Evolutionary conservation across 2,329 filamentous ascomycete genomes (phyloP), one percentile per base, ranked within the genome.

Genomic region (Akanthomyces dipterigenus): DNA sequence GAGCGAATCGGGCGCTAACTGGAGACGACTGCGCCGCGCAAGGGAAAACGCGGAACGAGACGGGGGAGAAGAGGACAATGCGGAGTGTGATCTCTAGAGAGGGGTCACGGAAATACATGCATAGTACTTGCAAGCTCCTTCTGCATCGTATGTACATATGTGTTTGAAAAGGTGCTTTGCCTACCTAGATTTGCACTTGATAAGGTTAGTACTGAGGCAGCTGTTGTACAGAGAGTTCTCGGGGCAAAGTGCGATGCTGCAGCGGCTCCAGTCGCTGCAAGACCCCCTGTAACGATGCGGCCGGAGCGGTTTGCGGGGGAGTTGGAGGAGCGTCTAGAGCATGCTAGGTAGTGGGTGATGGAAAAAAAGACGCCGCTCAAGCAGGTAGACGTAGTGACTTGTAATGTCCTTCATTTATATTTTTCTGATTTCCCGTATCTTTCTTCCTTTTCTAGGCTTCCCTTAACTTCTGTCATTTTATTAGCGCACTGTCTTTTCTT

Each of bases 1-100:
- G 56, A 60, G 56, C 48, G 56, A 60, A 51, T 60, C 56, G 56
- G 56, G 40, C 46, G 56, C 56, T 60, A 60, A 38, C 24, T 45
- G 48, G 36, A 36, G 43, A 43, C 22, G 12, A 55, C 34, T 48
- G 38, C 36, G 46, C 24, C 26, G 28, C 22, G 56, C 46, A 45
- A 53, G 56, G 56, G 56, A 26, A 36, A 50, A 50, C 9, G 51
- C 56, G 56, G 56, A 60, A 60, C 56, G 26, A 51, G 34, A 51
- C 14, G 55, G 54, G 20, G 24, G 5, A 45, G 11, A 42, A 45
- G 45, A n/a, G 55, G 55, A 50, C 55, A 43, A 58, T 50, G 55
- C 56, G 48, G 56, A 12, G 31, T 20, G 14, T n/a, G 55, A 22
- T 40, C 42, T 24, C 9, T 20, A 12, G 9, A 45, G 42, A 3